phyloP scores from a whole-genome alignment of 2,329 filamentous ascomycete species.

The Aspergillus carbonarius region DNA sequence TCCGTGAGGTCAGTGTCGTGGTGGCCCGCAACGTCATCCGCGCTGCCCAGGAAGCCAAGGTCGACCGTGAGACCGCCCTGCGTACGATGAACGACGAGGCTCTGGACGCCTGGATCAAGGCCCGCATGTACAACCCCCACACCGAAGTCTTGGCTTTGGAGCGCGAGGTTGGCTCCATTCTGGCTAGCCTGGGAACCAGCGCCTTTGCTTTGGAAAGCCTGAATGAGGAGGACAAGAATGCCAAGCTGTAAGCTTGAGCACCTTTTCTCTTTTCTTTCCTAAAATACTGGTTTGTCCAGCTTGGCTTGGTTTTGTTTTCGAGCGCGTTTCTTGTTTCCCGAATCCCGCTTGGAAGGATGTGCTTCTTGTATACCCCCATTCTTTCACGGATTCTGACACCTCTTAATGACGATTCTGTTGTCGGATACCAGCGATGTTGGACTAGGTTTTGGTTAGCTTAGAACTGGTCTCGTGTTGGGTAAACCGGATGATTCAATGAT shows the following conservation, averaged over 20 bases:
- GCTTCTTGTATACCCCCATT: constrained; percentile 26
- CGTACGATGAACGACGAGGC: constrained; percentile 44
- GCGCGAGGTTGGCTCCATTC: constrained; percentile 46
- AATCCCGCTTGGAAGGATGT: constrained; percentile 19
- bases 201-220: constrained; percentile 23
- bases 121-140: constrained; percentile 52
- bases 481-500: constrained; percentile 19
- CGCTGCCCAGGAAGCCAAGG: constrained; percentile 77
- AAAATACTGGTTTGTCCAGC: constrained; percentile 19
- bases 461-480: constrained; percentile 9
- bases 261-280: constrained; percentile 2
- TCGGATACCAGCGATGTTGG: constrained; percentile 12
- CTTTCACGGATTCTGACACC: constrained; percentile 15
- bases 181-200: constrained; percentile 34
- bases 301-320: constrained; percentile 19
- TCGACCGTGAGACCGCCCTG: constrained; percentile 53
- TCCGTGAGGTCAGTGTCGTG: constrained; percentile 81
- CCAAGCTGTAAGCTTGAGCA: constrained; percentile 33
- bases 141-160: constrained; percentile 48
- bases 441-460: constrained; percentile 14
- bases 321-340: constrained; percentile 19
- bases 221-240: constrained; percentile 30
- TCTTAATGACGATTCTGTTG: constrained; percentile 17
- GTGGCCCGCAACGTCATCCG: constrained; percentile 94
- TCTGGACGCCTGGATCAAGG: constrained; percentile 49